Conservation (phyloP, 768 basidiomycete genomes). For the Naganishia friedmannii region DNA sequence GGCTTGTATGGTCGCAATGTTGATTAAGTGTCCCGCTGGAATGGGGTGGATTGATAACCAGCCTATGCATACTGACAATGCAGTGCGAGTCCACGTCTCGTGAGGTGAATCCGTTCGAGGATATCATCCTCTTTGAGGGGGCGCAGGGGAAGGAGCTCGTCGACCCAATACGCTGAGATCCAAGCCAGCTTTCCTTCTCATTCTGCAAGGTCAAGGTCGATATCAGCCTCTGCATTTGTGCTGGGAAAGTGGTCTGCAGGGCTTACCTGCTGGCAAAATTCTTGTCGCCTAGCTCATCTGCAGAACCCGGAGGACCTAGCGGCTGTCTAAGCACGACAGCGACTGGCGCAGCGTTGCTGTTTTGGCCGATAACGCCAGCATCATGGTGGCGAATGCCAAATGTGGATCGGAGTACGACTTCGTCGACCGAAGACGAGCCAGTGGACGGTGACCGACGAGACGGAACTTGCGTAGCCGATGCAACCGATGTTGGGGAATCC, state of each 20-base stretch:
- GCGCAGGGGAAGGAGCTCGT: no score
- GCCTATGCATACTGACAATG: no score
- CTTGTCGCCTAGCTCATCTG: conserved; percentile 42
- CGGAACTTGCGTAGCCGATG: neutral
- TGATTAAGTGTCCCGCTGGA: no score
- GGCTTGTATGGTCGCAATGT: no score
- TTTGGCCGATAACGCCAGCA: conserved; percentile 22
- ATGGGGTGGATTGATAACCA: no score
- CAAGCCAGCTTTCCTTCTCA: conserved; percentile 8
- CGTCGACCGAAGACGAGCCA: conserved; percentile 5
- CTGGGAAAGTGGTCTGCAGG: neutral
- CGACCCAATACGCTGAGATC: no score
- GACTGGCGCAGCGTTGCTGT: neutral
- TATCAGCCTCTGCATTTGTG: neutral
- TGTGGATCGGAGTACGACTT: neutral
- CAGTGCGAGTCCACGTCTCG: neutral
- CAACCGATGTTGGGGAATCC: neutral
- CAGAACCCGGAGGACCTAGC: conserved; percentile 43
- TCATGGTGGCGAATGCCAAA: neutral
- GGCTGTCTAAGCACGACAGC: conserved; percentile 39
- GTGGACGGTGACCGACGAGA: conserved; percentile 11
- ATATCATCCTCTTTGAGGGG: no score
- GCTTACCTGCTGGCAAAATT: conserved; percentile 47
- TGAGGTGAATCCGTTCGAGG: neutral
- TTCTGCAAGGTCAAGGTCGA: neutral